phyloP scores from a whole-genome alignment of 2,329 filamentous ascomycete genomes.

The Cytospora paraplurivora region DNA sequence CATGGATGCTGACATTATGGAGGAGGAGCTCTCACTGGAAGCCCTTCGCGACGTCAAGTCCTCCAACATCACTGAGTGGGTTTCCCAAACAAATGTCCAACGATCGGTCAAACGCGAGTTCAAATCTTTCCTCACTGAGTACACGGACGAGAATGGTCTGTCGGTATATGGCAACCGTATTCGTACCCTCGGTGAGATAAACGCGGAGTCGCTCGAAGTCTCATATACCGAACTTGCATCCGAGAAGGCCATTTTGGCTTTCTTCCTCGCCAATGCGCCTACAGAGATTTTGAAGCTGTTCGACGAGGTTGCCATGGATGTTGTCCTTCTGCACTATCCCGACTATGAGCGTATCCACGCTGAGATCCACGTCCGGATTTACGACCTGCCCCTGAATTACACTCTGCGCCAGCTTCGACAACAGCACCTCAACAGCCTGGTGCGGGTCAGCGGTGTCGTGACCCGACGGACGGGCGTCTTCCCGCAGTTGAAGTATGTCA shows the following conservation, averaged over 20 bases:
- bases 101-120: constrained; percentile 95
- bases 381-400: constrained; percentile 90
- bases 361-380: constrained; percentile 96
- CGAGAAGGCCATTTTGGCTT: constrained; percentile 90
- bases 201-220: constrained; percentile 93
- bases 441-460: constrained; percentile 92
- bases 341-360: constrained; percentile 97
- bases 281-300: constrained; percentile 96
- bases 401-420: constrained; percentile 94
- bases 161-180: constrained; percentile 97
- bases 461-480: constrained; percentile 94
- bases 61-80: constrained; percentile 91
- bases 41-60: constrained; percentile 92
- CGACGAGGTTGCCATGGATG: constrained; percentile 95
- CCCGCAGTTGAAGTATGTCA: constrained; percentile 96
- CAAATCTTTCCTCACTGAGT: constrained; percentile 95
- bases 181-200: constrained; percentile 92
- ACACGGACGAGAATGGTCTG: constrained; percentile 82
- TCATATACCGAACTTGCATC: constrained; percentile 91
- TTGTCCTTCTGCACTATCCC: constrained; percentile 92
- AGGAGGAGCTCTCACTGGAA: constrained; percentile 90
- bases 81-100: constrained; percentile 85
- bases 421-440: constrained; percentile 91
- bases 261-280: constrained; percentile 93
- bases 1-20: constrained; percentile 91